Percentiles rank a stretch among this genome's conserved stretches.
Evolutionary conservation across 2,329 filamentous ascomycete species (phyloP).

Genomic region (Ascochyta koolunga): DNA sequence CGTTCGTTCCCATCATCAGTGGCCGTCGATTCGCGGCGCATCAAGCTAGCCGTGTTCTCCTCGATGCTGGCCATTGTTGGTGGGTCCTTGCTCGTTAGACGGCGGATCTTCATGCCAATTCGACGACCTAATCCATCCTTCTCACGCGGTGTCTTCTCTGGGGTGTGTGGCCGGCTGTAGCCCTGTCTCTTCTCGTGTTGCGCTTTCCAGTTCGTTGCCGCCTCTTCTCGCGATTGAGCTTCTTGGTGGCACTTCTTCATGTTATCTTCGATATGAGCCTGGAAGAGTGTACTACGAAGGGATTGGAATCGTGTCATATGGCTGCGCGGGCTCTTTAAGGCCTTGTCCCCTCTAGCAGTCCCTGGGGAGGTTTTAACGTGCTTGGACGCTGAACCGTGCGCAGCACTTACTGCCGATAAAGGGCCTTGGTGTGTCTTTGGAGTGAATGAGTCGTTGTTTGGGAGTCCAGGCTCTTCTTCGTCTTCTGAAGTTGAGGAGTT

Average conservation of each 20-base stretch:
- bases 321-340: conserved; percentile 25
- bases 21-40: conserved; percentile 32
- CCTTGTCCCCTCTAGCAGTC: conserved; percentile 8
- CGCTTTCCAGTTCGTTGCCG: conserved; percentile 31
- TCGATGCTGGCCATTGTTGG: conserved; percentile 32
- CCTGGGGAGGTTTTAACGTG: conserved; percentile 8
- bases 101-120: conserved; percentile 33
- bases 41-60: conserved; percentile 25
- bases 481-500: conserved; percentile 1
- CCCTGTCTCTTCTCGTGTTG: conserved; percentile 39
- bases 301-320: conserved; percentile 44
- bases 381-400: conserved; percentile 16
- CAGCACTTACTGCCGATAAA: conserved; percentile 2
- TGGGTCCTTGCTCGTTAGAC: conserved; percentile 38
- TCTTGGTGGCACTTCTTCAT: conserved; percentile 29
- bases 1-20: conserved; percentile 27
- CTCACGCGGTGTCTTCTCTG: conserved; percentile 21
- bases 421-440: conserved; percentile 14
- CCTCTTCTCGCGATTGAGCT: conserved; percentile 25
- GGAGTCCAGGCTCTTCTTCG: conserved; percentile 18
- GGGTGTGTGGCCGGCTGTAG: conserved; percentile 32
- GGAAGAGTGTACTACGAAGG: conserved; percentile 42
- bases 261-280: conserved; percentile 37
- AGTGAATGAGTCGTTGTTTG: conserved; percentile 6
- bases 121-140: conserved; percentile 31